Evolutionary conservation across 2,329 filamentous ascomycete species (phyloP), one percentile per base, ranked within the genome.

Genomic region (Ramichloridium luteum): DNA sequence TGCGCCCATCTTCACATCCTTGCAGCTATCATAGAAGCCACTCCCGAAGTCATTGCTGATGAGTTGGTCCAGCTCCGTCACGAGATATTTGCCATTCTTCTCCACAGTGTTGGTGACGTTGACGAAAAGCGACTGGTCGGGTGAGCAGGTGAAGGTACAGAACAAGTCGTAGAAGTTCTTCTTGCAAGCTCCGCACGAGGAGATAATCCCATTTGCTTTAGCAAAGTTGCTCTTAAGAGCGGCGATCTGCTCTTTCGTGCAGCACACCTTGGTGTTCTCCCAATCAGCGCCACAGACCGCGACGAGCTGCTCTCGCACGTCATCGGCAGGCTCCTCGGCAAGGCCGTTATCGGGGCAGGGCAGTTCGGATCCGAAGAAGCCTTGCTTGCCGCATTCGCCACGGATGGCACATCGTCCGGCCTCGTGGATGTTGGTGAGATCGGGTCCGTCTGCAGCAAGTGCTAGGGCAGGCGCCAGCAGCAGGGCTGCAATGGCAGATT

Each of bases 91-190:
- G 57, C 68, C 53, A 41, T 62, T 56, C 57, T 67, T 82, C 13
- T 69, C 57, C 40, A 72, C 70, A 0, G 77, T 80, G 32, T 76
- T 61, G 8, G 90, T 96, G 26, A 98, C 75, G 50, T 98, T 98
- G 54, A 98, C 67, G 52, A 98, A 98, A 0, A 93, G 65, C 0
- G 85, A 94, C 56, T 98, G 90, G 50, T 98, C 80, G 4, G 92
- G 88, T 4, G 90, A 98, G 63, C 92, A 98, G 2, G 86, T 96
- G 53, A 98, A 96, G 4, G 85, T 92, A 62, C 90, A 98, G 58
- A 98, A 98, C 27, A 92, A 68, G 62, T 98, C 93, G 67, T 83
- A 96, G 65, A 98, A 98, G 65, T 98, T 98, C 49, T 86, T 80
- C 59, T 90, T 93, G 70, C 90, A 98, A 17, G 92, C 90, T 2